A percentile compares a stretch with the other conserved stretches of the same genome.
phyloP scores from a whole-genome alignment of 1,284 basidiomycete genomes.

The Sphagnurus paluster region DNA sequence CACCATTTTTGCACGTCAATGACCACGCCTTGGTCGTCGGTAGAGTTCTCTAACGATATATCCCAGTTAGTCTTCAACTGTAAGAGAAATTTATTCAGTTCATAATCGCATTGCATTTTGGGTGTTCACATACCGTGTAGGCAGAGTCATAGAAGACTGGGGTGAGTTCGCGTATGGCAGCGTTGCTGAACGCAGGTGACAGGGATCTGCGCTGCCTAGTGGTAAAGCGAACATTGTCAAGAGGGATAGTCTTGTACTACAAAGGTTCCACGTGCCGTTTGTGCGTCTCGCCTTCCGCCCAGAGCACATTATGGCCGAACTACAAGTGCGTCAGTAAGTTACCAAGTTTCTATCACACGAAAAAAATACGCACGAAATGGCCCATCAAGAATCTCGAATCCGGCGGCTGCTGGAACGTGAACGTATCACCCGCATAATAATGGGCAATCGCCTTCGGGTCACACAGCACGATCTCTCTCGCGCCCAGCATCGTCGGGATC shows the following conservation, averaged over 20 bases:
- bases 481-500: conserved; percentile 35
- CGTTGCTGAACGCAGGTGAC: conserved; percentile 37
- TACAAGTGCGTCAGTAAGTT: too few species aligned
- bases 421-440: conserved; percentile 43
- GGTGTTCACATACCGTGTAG: conserved; percentile 37
- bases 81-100: neutral
- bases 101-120: too few species aligned
- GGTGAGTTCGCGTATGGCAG: conserved; percentile 34
- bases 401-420: conserved; percentile 36
- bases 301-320: conserved; percentile 42
- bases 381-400: conserved; percentile 10
- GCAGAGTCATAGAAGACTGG: conserved; percentile 34
- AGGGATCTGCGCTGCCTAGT: conserved; percentile 37
- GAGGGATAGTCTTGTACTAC: neutral
- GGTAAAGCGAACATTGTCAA: too few species aligned
- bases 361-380: too few species aligned
- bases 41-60: conserved; percentile 3
- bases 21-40: conserved; percentile 9
- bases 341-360: too few species aligned
- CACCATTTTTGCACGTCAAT: conserved; percentile 45
- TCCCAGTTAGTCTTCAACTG: conserved; percentile 25
- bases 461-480: conserved; percentile 36
- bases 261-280: conserved; percentile 28
- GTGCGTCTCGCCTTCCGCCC: conserved; percentile 41
- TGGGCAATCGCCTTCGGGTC: conserved; percentile 52